Evolutionary conservation across 1,284 basidiomycete species (phyloP).

Genomic region (Sparassis latifolia): DNA sequence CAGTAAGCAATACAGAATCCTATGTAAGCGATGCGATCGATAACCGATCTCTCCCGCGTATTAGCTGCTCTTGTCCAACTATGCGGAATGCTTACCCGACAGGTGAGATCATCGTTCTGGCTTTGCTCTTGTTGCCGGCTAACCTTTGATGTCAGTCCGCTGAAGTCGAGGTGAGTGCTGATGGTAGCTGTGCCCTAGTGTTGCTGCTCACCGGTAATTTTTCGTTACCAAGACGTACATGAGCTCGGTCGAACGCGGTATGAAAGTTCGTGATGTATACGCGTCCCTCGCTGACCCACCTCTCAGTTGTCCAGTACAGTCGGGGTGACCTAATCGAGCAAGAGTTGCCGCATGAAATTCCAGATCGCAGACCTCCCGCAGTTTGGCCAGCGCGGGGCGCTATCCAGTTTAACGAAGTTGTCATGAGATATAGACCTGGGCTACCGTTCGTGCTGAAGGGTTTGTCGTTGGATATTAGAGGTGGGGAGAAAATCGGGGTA

Average conservation of each 20-base stretch:
- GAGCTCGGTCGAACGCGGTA: slow-evolving; percentile 68
- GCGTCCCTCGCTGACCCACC: not conserved
- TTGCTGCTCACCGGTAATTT: too few species aligned
- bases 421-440: slow-evolving; percentile 52
- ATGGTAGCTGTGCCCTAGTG: slow-evolving; percentile 1
- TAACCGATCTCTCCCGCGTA: not conserved
- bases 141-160: slow-evolving; percentile 35
- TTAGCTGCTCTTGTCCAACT: slow-evolving; percentile 50
- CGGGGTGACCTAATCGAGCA: slow-evolving; percentile 48
- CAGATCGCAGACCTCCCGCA: slow-evolving; percentile 42
- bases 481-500: slow-evolving; percentile 80
- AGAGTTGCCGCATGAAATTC: slow-evolving; percentile 57
- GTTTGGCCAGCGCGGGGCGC: slow-evolving; percentile 48
- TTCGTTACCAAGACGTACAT: slow-evolving; percentile 49
- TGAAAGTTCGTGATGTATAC: slow-evolving; percentile 7
- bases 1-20: slow-evolving; percentile 25
- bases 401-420: slow-evolving; percentile 46
- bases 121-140: too few species aligned
- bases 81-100: slow-evolving; percentile 50
- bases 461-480: slow-evolving; percentile 46
- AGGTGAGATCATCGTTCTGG: slow-evolving; percentile 10
- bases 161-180: slow-evolving; percentile 49
- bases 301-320: slow-evolving; percentile 54
- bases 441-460: slow-evolving; percentile 54
- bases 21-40: not conserved